Base-by-base conservation (phyloP, 140 eudicot species). In the Stevia rebaudiana region DNA sequence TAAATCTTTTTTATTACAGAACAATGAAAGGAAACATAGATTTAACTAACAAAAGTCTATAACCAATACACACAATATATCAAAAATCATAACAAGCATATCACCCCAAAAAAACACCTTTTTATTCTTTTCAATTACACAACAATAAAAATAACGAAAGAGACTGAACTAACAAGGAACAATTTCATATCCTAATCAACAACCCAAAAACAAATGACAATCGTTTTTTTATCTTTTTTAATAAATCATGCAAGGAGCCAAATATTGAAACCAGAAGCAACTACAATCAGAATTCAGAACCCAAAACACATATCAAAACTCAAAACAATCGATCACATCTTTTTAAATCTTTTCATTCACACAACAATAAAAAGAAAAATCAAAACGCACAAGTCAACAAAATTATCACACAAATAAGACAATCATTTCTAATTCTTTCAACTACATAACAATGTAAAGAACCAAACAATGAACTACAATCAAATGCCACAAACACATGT, bases 221-320 rank as follows among this genome's bases (percentile, higher is more conserved):
- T 46, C 52, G 15, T 46, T 46, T 11, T 44, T 5, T 15, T n/a
- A 4, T 10, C 2, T 46, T 46, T 46, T 6, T 11, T 0, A 16
- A 4, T 5, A 11, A 49, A 49, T 11, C 19, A 22, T 8, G 56
- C 19, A 49, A 19, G 6, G 56, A 21, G 9, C 30, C 15, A 18
- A 49, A 49, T 49, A 52, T 52, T 52, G 10, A 52, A 12, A 3
- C 35, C 11, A 51, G 8, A 51, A 19, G 35, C 16, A 22, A 23
- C 58, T 37, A 57, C 56, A 57, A 56, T 13, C 21, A 69, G 35
- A 42, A 68, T 22, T 13, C 21, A 69, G 35, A 42, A 68, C 33
- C 19, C 44, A 68, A 19, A 55, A 43, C 21, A 43, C 50, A 43
- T 43, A 43, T 43, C 9, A 43, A 43, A 16, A 43, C 50, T 43